Conservation (phyloP, 805 yeast species). For the Schwanniomyces occidentalis region DNA sequence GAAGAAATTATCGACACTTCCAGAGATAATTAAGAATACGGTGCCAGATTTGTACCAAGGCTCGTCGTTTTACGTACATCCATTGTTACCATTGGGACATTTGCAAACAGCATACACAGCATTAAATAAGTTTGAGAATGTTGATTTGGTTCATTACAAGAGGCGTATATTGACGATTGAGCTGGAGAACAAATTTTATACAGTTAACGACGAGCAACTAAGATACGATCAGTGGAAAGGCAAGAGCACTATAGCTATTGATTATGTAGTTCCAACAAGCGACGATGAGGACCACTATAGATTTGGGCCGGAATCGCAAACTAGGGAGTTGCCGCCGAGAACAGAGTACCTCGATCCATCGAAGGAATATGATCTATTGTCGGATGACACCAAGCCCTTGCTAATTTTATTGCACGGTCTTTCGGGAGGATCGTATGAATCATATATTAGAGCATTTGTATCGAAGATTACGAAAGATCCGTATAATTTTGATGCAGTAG, state of each 20-base stretch:
- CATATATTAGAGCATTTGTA: conserved; percentile 61
- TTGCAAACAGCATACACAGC: conserved; percentile 52
- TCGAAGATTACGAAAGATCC: conserved; percentile 40
- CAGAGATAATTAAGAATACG: conserved; percentile 32
- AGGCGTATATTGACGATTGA: conserved; percentile 38
- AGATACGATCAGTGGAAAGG: conserved; percentile 44
- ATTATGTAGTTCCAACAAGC: conserved; percentile 35
- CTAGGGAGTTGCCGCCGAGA: conserved; percentile 63
- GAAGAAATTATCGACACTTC: conserved; percentile 16
- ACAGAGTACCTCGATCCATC: conserved; percentile 57
- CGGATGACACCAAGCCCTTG: conserved; percentile 51
- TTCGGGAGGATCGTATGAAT: conserved; percentile 80
- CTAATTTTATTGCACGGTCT: conserved; percentile 68
- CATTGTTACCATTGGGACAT: conserved; percentile 48
- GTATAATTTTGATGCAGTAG: conserved; percentile 53
- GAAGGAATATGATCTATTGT: conserved; percentile 36
- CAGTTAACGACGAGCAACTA: conserved; percentile 25
- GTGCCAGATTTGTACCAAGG: conserved; percentile 44
- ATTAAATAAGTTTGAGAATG: conserved; percentile 40
- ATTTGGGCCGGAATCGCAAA: conserved; percentile 46
- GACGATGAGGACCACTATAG: conserved; percentile 22
- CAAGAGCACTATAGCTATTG: conserved; percentile 49
- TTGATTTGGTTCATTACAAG: conserved; percentile 46
- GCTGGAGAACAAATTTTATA: conserved; percentile 23
- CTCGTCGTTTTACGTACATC: conserved; percentile 43